Percentiles rank a stretch among this genome's conserved stretches.
phyloP scores from a whole-genome alignment of 148 eudicot genomes.

The Pouteria glomerata region DNA sequence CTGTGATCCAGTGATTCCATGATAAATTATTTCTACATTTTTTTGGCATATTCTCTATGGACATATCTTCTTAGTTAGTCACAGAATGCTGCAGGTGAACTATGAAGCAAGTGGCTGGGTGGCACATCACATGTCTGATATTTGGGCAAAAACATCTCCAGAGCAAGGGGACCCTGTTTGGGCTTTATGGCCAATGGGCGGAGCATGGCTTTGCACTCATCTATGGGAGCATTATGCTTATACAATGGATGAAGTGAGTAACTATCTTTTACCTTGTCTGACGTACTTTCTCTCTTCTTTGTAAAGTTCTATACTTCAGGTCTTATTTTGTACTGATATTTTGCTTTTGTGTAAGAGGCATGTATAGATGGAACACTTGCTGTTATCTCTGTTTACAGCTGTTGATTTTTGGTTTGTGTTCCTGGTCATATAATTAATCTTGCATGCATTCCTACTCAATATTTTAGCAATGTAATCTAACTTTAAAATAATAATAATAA shows the following conservation, averaged over 20 bases:
- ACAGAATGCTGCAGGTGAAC: constrained; percentile 48
- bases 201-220: constrained; percentile 95
- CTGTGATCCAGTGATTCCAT: background rate
- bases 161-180: constrained; percentile 67
- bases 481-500: no score
- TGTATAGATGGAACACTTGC: background rate
- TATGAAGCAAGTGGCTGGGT: constrained; percentile 90
- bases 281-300: background rate
- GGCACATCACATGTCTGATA: constrained; percentile 69
- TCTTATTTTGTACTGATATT: background rate
- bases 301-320: background rate
- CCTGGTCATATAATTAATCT: constrained; percentile 1
- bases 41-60: background rate
- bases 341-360: background rate
- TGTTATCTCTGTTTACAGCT: no score
- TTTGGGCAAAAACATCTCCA: constrained; percentile 91
- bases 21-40: background rate
- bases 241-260: constrained; percentile 65
- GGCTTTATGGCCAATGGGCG: constrained; percentile 97
- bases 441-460: background rate
- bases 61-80: constrained; percentile 18
- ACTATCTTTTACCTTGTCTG: background rate
- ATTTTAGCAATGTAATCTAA: no score
- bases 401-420: background rate
- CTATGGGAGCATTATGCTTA: constrained; percentile 82